Conservation (phyloP, 495 filamentous ascomycete species). For the Echria macrotheca region DNA sequence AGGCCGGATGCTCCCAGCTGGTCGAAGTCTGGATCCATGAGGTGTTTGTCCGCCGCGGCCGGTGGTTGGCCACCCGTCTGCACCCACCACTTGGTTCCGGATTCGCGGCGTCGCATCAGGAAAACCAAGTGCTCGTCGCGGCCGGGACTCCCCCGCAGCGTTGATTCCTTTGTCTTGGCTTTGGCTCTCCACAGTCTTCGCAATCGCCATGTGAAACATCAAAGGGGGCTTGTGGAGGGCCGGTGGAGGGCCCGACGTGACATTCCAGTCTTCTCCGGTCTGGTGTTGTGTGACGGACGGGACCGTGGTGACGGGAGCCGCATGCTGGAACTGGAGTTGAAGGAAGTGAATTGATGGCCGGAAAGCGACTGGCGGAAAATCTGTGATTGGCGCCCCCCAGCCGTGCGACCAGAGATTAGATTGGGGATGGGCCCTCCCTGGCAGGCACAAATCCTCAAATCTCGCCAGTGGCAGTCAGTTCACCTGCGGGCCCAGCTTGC, state of each 20-base stretch:
- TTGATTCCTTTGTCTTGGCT: neutral
- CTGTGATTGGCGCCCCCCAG: neutral
- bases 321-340: neutral
- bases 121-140: neutral
- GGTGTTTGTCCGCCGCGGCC: neutral
- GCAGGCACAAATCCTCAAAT: conserved; percentile 2
- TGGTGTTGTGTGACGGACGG: conserved; percentile 2
- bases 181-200: neutral
- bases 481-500: neutral
- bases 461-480: neutral
- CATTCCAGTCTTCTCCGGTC: neutral
- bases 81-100: conserved; percentile 1
- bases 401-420: neutral
- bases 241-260: conserved; percentile 4
- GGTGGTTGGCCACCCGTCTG: neutral
- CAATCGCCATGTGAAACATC: conserved; percentile 13
- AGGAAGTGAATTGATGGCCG: neutral
- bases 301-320: neutral
- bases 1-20: too few species aligned
- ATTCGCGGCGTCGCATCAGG: conserved; percentile 3
- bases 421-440: neutral
- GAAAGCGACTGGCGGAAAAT: conserved; percentile 3
- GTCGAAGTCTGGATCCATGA: conserved; percentile 13
- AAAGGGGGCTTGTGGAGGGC: too few species aligned
- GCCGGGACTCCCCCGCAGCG: too few species aligned